Percentiles rank a stretch among this genome's conserved stretches.
phyloP scores from a whole-genome alignment of 2,329 filamentous ascomycete species.

The Ophiosphaerella korrae region DNA sequence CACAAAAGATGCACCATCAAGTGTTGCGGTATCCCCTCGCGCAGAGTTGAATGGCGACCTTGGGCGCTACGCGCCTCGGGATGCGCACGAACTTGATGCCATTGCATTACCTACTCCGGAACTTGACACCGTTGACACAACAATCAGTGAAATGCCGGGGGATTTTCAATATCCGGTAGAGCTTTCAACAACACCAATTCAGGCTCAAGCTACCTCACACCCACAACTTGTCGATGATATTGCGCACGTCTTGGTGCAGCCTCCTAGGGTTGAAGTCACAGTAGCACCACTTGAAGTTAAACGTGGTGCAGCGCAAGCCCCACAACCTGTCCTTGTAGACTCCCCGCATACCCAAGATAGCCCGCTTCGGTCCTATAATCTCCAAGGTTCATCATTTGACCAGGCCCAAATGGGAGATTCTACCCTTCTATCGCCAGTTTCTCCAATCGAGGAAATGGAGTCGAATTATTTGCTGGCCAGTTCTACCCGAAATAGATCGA shows the following conservation, averaged over 20 bases:
- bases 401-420: not conserved
- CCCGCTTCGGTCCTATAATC: constrained; percentile 13
- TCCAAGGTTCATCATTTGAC: not conserved
- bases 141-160: constrained; percentile 32
- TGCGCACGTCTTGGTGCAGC: not conserved
- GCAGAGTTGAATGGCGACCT: constrained; percentile 34
- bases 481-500: constrained; percentile 12
- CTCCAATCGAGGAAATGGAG: constrained; percentile 3
- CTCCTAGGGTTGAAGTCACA: constrained; percentile 32
- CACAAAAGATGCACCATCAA: constrained; percentile 50
- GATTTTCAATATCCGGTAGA: constrained; percentile 34
- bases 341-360: constrained; percentile 20
- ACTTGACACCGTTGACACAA: constrained; percentile 24
- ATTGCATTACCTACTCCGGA: constrained; percentile 19
- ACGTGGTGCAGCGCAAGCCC: constrained; percentile 53
- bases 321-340: constrained; percentile 48
- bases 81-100: constrained; percentile 37
- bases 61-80: constrained; percentile 18
- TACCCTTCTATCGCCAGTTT: constrained; percentile 21
- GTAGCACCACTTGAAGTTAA: constrained; percentile 41
- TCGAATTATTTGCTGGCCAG: not conserved
- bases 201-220: not conserved
- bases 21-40: constrained; percentile 21
- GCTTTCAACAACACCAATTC: constrained; percentile 5
- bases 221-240: too few relatives aligned